Evolutionary conservation across 1,139 yeast genomes (phyloP).

Genomic region (Geotrichum fermentans): DNA sequence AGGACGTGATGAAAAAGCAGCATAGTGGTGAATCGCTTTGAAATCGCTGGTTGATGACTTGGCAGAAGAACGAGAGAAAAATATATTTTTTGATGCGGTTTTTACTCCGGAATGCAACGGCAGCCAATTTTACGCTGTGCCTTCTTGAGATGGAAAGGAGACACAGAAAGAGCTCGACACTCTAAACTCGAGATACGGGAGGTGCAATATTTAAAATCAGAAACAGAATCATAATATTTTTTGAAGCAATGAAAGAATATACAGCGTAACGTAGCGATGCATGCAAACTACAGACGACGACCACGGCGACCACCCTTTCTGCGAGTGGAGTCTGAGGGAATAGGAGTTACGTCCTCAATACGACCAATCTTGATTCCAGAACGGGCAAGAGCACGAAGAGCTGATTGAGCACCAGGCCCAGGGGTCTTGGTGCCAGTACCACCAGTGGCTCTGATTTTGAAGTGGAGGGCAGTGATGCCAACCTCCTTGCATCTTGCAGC

Average conservation of each 20-base stretch:
- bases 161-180: no score
- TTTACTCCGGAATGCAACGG: no score
- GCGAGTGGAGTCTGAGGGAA: slow-evolving; percentile 99
- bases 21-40: slow-evolving; percentile 1
- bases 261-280: not conserved
- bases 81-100: no score
- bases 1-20: not conserved
- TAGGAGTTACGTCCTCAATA: slow-evolving; percentile 99
- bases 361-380: slow-evolving; percentile 99
- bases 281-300: slow-evolving; percentile 75
- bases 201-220: not conserved
- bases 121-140: no score
- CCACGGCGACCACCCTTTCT: slow-evolving; percentile 99
- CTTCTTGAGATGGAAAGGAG: no score
- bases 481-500: slow-evolving; percentile 99
- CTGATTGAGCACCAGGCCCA: slow-evolving; percentile 99
- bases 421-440: slow-evolving; percentile 99
- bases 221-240: not conserved
- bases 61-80: not conserved
- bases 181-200: no score
- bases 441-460: slow-evolving; percentile 99
- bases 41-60: not conserved
- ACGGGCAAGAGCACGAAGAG: slow-evolving; percentile 99
- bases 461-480: slow-evolving; percentile 99
- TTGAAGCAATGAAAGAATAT: not conserved